Evolutionary conservation across 495 filamentous ascomycete species (phyloP).

Genomic region (Penicillium alfredii): DNA sequence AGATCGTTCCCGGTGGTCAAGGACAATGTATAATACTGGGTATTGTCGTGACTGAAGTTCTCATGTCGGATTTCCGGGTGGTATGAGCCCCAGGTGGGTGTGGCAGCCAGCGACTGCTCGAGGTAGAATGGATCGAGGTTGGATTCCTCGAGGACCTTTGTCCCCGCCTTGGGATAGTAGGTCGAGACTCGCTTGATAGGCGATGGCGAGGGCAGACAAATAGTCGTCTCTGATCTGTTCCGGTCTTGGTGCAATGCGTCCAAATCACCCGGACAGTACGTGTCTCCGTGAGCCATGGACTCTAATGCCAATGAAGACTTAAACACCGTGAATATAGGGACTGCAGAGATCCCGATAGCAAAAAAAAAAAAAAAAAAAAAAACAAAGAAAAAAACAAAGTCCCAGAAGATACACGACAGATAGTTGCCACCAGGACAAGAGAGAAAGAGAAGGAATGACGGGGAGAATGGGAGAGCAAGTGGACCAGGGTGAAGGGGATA

Average conservation of each 20-base stretch:
- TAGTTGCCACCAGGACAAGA: conserved; percentile 1
- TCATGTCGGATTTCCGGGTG: conserved; percentile 30
- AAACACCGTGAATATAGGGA: too few relatives aligned
- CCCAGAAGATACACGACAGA: too few relatives aligned
- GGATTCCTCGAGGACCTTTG: conserved; percentile 32
- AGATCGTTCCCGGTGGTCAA: conserved; percentile 21
- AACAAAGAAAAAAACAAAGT: too few relatives aligned
- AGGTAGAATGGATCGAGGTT: conserved; percentile 45
- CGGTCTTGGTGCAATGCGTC: conserved; percentile 28
- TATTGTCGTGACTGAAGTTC: conserved; percentile 28
- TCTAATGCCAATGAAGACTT: conserved; percentile 20
- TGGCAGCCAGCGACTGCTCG: conserved; percentile 32
- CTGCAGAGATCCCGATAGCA: too few relatives aligned
- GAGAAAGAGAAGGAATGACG: conserved; percentile 10
- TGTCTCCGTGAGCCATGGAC: conserved; percentile 41
- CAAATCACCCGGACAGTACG: conserved; percentile 29
- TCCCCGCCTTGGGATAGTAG: conserved; percentile 28
- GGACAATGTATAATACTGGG: conserved; percentile 34
- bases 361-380: too few relatives aligned
- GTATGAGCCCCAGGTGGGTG: conserved; percentile 24
- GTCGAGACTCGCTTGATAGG: conserved; percentile 32
- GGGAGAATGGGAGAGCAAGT: conserved; percentile 12
- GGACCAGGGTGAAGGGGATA: conserved; percentile 29
- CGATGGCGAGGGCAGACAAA: conserved; percentile 29
- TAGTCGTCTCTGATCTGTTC: conserved; percentile 33